Base-by-base conservation (phyloP, 169 alveolate species). In the Plasmodium vivax region DNA sequence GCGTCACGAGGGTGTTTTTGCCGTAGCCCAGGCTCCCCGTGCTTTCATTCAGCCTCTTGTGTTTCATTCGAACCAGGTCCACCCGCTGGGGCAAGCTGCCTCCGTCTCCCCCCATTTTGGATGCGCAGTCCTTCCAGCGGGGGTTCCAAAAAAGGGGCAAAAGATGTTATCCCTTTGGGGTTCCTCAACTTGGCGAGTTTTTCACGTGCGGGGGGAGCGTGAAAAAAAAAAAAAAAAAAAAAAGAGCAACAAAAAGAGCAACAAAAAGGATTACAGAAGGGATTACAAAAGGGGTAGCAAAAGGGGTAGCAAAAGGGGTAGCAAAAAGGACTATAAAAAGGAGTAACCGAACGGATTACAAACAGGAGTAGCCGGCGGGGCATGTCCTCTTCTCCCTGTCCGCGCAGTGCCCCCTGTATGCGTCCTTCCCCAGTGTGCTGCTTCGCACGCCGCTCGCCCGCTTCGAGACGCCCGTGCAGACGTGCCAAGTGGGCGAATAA, bases 1-100 rank as follows among this genome's bases (percentile, higher is more conserved):
- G 36, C n/a, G 88, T 80, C 34, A 90, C 91, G 23, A 90, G 91
- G 19, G 94, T 90, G 47, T 90, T 90, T 62, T 90, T 90, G 71
- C 82, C 91, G 43, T 90, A 90, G n/a, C 94, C 94, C 51, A 90
- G 45, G 54, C 94, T 90, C 43, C 94, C 94, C 3, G 77, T 80
- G 54, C 82, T 90, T 58, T 90, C 94, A 62, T 71, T 90, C 58
- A 90, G 82, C 30, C 47, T 77, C 82, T 90, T 90, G 32, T 90
- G 80, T 79, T 90, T 90, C 94, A 90, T 90, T 19, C 90, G 51
- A 58, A 90, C 94, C 47, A 90, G 12, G 36, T 90, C 94, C 30
- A 90, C 94, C 30, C 94, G 41, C 54, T 90, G 94, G 14, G 94
- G 94, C 72, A 90, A 58, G 34, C 94, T 90, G 23, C 94, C 94